phyloP scores from a whole-genome alignment of 208 protist genomes.

The Leishmania tarentolae region DNA sequence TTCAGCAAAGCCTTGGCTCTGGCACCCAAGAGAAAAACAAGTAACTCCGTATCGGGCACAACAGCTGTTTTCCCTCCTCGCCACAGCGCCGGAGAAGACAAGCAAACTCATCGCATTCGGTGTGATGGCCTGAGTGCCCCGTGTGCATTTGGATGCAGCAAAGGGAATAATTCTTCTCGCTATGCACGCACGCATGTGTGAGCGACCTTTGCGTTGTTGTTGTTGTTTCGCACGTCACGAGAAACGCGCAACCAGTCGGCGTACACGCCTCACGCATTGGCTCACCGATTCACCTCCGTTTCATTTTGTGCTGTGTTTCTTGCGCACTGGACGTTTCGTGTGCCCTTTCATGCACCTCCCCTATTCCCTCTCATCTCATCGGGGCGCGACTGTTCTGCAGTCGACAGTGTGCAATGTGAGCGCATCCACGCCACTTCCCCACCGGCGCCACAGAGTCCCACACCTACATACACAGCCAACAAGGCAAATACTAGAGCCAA shows the following conservation, averaged over 20 bases:
- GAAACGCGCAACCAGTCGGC: neutral
- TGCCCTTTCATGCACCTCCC: neutral
- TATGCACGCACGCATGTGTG: neutral
- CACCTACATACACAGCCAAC: neutral
- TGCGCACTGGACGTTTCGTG: neutral
- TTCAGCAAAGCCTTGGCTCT: neutral
- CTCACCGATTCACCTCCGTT: neutral
- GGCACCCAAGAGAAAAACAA: neutral
- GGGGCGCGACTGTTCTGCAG: neutral
- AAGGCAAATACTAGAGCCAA: neutral
- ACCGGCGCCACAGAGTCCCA: neutral
- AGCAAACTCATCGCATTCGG: neutral
- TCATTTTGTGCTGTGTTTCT: neutral
- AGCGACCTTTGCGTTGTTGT: neutral
- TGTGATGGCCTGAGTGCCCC: neutral
- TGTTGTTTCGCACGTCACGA: neutral
- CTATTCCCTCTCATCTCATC: neutral
- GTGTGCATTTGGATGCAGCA: neutral
- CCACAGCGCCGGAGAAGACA: neutral
- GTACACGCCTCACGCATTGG: neutral
- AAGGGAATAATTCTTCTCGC: neutral
- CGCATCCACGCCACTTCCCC: too few relatives aligned
- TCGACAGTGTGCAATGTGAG: neutral
- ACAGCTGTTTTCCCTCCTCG: neutral
- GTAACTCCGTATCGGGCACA: neutral